Evolutionary conservation across 768 basidiomycete genomes (phyloP), one percentile per base, ranked within the genome.

Genomic region (Russula vinacea): DNA sequence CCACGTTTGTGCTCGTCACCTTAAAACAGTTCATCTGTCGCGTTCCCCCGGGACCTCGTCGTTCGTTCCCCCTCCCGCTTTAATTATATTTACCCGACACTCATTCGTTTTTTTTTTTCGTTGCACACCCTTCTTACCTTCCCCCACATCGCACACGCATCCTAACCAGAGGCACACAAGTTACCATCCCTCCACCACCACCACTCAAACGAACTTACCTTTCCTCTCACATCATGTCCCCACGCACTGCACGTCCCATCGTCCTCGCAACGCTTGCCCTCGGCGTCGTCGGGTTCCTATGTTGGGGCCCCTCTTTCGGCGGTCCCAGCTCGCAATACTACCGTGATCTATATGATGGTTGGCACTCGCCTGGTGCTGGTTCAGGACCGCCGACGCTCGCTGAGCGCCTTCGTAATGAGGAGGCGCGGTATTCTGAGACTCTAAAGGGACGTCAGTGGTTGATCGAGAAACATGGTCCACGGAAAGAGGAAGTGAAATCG

Each of bases 381-480:
- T 0, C 3, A 9, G 11, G 13, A 0, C 17, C 22, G 1, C 32
- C n/a, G 0, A 33, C 59, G 1, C 58, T 61, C 22, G 8, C 54
- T 2, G 40, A 16, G 5, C 59, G 59, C 3, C 17, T 65, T 14
- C 53, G 37, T 6, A 32, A 6, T 0, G 64, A 65, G 24, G 64
- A 65, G 29, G 5, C 19, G 7, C 64, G 59, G 8, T 65, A 65
- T 26, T 32, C 32, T 0, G 40, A 19, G 40, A 53, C 49, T 1
- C 22, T 65, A 4, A 22, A 8, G 13, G 59, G 22, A 5, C 53
- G 64, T 1, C 19, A 65, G 24, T 33, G 24, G 29, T 16, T 65
- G 6, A 51, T 65, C 32, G 17, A 42, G 26, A 60, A 61, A 47
- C 35, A 40, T 26, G 63, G 63, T 8, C 63, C 63, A 8, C 49